These are phyloP conservation scores for Crithidia expoeki DNA, from an alignment of 208 protist genomes.

Conservation along the genomic window DNA sequence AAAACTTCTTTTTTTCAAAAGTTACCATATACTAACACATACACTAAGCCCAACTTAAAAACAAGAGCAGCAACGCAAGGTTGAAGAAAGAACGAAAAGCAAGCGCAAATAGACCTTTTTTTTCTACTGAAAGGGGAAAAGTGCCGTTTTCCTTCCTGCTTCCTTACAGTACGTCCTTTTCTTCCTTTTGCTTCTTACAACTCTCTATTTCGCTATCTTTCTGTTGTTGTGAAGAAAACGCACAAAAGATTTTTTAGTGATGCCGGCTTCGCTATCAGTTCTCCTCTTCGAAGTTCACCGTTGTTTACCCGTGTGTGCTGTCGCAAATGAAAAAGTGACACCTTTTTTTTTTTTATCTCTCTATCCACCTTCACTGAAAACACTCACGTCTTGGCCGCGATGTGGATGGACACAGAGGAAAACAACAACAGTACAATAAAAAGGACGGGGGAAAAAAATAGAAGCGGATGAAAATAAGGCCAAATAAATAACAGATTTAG, in stretches of 20 bases:
- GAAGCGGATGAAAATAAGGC: not conserved
- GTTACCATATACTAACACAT: too few relatives aligned
- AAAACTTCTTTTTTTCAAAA: not conserved
- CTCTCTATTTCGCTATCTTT: not conserved
- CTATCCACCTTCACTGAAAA: not conserved
- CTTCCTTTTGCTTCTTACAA: not conserved
- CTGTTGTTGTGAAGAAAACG: not conserved
- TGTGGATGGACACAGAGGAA: not conserved
- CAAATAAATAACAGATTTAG: not conserved
- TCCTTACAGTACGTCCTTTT: not conserved
- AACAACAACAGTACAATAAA: not conserved
- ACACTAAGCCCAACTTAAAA: not conserved
- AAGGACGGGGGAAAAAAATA: not conserved
- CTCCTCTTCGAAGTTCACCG: not conserved
- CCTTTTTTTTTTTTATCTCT: not conserved
- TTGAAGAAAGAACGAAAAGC: slow-evolving; percentile 13
- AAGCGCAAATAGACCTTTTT: slow-evolving; percentile 1
- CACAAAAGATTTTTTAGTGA: not conserved
- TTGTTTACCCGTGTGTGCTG: not conserved
- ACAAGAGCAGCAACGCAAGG: not conserved
- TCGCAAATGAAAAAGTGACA: not conserved
- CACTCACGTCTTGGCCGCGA: not conserved
- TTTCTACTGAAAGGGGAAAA: not conserved
- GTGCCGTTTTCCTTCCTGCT: not conserved
- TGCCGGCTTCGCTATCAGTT: too few relatives aligned